Evolutionary conservation across 1,284 basidiomycete species (phyloP), one percentile per base, ranked within the genome.

Genomic region (Rhodotorula sp.): DNA sequence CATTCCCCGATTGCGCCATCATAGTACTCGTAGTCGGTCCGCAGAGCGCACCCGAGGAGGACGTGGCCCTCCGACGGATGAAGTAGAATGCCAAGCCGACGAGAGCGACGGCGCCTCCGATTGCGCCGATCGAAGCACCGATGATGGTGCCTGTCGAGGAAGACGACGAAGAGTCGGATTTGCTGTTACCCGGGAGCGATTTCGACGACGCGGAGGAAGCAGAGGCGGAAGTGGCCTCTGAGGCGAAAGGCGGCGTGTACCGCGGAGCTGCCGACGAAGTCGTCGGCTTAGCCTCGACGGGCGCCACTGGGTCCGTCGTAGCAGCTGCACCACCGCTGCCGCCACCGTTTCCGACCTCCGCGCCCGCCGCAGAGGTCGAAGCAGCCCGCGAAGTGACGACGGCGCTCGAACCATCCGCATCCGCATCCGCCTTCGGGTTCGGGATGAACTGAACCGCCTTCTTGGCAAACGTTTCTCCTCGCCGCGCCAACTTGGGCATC

Each of bases 61-160:
- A 23, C 6, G 48, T 16, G 19, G 69, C 62, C 38, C 66, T 61
- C 3, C 68, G 64, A 14, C 75, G 74, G 55, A 78, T n/a, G 47
- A 74, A 52, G 62, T 76, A 57, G 48, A 69, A 60, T 7, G 63
- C 70, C 31, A 71, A 31, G 1, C 72, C 72, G 31, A 67, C 66
- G 43, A 72, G 45, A 16, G 79, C 69, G 48, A 78, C 68, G 21
- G 74, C 71, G 7, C 73, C 76, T 21, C 78, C 72, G 50, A 75
- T 72, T n/a, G 73, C 75, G 19, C 74, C 77, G 75, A 80, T 74
- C 15, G 76, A 70, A 21, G 74, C 78, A 21, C 70, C 77, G 57
- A 79, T 74, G 31, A 70, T 68, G 23, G 68, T 77, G 19, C 67
- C 48, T 43, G 68, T 67, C 4, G 67, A 64, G 31, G 73, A 26